These are phyloP conservation scores for Paracamarosporium sp. DNA, from an alignment of 2,329 filamentous ascomycete species.

Conservation along the genomic window DNA sequence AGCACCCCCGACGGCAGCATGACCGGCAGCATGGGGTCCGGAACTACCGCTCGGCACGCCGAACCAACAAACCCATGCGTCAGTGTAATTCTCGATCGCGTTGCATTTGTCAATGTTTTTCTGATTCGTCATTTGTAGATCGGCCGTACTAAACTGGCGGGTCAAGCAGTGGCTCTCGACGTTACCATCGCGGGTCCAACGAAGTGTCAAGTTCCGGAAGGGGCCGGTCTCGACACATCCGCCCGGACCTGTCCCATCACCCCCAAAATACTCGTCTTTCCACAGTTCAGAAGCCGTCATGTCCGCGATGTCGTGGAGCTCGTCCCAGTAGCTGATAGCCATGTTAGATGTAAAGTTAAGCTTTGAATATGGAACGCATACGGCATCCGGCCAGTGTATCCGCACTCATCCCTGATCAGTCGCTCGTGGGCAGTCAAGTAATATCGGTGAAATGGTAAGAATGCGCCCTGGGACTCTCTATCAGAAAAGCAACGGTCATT, in stretches of 20 bases:
- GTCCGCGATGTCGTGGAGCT: background rate
- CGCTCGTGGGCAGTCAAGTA: background rate
- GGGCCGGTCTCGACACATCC: background rate
- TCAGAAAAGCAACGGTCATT: too few relatives aligned
- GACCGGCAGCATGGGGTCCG: constrained; percentile 5
- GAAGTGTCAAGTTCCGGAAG: background rate
- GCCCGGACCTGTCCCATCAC: background rate
- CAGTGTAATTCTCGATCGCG: constrained; percentile 1
- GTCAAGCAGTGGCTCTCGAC: background rate
- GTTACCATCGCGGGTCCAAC: background rate
- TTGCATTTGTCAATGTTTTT: constrained; percentile 5
- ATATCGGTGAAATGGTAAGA: background rate
- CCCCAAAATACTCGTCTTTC: background rate
- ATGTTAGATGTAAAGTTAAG: background rate
- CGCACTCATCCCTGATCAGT: background rate
- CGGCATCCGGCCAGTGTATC: background rate
- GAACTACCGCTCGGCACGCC: too few relatives aligned
- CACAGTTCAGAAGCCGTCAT: background rate
- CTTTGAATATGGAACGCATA: background rate
- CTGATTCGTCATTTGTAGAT: background rate
- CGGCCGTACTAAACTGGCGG: background rate
- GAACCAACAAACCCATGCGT: constrained; percentile 6
- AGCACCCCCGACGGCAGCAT: constrained; percentile 4
- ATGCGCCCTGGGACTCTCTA: too few relatives aligned
- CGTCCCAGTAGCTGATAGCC: constrained; percentile 10